Evolutionary conservation across 2,329 filamentous ascomycete species (phyloP).

Genomic region (Penicillium rolfsii): DNA sequence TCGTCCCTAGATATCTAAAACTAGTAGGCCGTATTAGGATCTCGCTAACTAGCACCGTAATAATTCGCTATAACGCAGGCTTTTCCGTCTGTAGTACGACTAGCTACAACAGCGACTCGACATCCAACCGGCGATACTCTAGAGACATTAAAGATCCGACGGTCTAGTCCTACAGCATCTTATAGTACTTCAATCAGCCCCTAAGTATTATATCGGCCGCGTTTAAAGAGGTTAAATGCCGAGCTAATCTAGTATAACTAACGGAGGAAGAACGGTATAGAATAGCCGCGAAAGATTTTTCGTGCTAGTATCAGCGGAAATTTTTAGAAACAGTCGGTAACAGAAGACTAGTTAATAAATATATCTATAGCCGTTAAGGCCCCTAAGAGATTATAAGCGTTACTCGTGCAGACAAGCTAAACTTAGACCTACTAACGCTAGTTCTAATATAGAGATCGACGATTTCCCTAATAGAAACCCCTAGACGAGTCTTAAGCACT

Average conservation of each 20-base stretch:
- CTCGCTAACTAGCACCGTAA: conserved; percentile 11
- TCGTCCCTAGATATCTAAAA: conserved; percentile 8
- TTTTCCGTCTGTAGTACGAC: conserved; percentile 25
- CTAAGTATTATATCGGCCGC: conserved; percentile 22
- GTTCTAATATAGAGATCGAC: conserved; percentile 19
- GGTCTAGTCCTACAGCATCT: conserved; percentile 2
- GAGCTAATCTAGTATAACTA: neutral
- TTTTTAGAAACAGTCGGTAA: conserved; percentile 14
- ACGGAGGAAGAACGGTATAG: neutral
- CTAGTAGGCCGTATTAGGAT: conserved; percentile 12
- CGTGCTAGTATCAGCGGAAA: conserved; percentile 27
- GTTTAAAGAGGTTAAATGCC: conserved; percentile 2
- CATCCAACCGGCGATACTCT: conserved; percentile 1
- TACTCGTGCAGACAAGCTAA: neutral
- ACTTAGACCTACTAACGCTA: conserved; percentile 24
- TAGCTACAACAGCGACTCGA: conserved; percentile 20
- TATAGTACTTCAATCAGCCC: conserved; percentile 9
- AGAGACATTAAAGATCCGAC: conserved; percentile 18
- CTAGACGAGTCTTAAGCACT: conserved; percentile 21
- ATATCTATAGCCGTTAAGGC: conserved; percentile 22
- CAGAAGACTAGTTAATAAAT: conserved; percentile 17
- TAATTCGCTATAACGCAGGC: conserved; percentile 26
- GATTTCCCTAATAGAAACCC: conserved; percentile 8
- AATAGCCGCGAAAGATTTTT: conserved; percentile 17
- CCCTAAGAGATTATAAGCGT: conserved; percentile 10